Evolutionary conservation across 805 yeast genomes (phyloP).

Genomic region (Lachancea waltii): DNA sequence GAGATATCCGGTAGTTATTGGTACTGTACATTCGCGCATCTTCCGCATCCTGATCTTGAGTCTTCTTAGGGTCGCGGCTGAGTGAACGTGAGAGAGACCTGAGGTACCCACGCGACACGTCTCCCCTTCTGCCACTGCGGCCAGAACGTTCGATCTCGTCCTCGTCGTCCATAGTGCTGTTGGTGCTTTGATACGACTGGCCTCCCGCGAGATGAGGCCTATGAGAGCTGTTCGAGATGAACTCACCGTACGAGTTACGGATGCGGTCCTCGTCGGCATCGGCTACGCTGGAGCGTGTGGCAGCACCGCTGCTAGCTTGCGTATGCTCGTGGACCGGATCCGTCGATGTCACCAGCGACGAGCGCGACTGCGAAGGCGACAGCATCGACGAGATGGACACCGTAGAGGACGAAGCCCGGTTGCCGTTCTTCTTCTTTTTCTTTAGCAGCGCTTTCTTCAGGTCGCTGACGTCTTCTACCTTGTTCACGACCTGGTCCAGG

Average conservation of each 20-base stretch:
- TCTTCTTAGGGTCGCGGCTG: slow-evolving; percentile 20
- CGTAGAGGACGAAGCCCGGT: slow-evolving; percentile 11
- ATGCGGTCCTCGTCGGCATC: slow-evolving; percentile 14
- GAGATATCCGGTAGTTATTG: slow-evolving; percentile 27
- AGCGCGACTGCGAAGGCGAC: slow-evolving; percentile 11
- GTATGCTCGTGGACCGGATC: slow-evolving; percentile 22
- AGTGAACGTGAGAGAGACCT: slow-evolving; percentile 39
- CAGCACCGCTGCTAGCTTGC: not conserved
- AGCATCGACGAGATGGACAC: slow-evolving; percentile 5
- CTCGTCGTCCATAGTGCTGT: slow-evolving; percentile 34
- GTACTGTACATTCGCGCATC: slow-evolving; percentile 20
- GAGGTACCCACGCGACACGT: slow-evolving; percentile 42
- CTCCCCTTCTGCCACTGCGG: slow-evolving; percentile 22
- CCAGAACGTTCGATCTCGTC: slow-evolving; percentile 16
- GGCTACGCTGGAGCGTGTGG: slow-evolving; percentile 3
- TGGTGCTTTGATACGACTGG: slow-evolving; percentile 62
- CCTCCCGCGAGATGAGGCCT: slow-evolving; percentile 71
- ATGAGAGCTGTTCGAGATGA: slow-evolving; percentile 21
- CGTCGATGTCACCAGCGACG: slow-evolving; percentile 24
- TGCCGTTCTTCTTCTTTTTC: slow-evolving; percentile 10
- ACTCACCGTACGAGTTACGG: slow-evolving; percentile 29
- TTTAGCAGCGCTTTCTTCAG: slow-evolving; percentile 12
- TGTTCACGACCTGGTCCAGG: slow-evolving; percentile 20
- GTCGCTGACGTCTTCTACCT: slow-evolving; percentile 15
- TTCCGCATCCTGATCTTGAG: slow-evolving; percentile 9